phyloP scores from a whole-genome alignment of 2,329 filamentous ascomycete genomes.

The Colletotrichum sidae region DNA sequence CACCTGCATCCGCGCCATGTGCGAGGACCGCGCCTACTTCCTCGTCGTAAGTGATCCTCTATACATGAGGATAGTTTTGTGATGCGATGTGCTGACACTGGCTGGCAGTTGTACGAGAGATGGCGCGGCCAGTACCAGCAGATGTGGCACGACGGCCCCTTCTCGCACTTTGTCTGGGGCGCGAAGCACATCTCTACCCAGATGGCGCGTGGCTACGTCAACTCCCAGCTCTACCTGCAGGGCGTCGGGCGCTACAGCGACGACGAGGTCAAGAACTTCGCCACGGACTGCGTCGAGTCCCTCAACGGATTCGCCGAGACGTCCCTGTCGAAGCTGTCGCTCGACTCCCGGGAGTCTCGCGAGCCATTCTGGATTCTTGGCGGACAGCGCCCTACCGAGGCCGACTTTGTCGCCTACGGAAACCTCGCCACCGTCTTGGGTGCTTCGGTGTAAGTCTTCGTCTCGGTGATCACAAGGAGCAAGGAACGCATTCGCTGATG shows the following conservation, averaged over 20 bases:
- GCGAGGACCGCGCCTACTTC: slow-evolving; percentile 40
- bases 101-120: slow-evolving; percentile 39
- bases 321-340: slow-evolving; percentile 26
- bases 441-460: slow-evolving; percentile 33
- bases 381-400: slow-evolving; percentile 39
- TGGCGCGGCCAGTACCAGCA: slow-evolving; percentile 38
- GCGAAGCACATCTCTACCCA: slow-evolving; percentile 35
- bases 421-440: slow-evolving; percentile 34
- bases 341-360: slow-evolving; percentile 21
- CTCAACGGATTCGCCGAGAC: slow-evolving; percentile 38
- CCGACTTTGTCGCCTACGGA: slow-evolving; percentile 38
- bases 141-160: slow-evolving; percentile 40
- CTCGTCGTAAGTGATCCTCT: slow-evolving; percentile 35
- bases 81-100: slow-evolving; percentile 1
- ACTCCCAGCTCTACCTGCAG: slow-evolving; percentile 40
- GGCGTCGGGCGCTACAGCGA: slow-evolving; percentile 38
- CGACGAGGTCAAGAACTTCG: slow-evolving; percentile 38
- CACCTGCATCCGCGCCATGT: slow-evolving; percentile 37
- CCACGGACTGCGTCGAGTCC: slow-evolving; percentile 36
- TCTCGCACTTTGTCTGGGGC: slow-evolving; percentile 36
- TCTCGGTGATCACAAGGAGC: not conserved
- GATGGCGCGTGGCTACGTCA: slow-evolving; percentile 32
- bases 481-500: not conserved
- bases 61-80: too few species aligned
- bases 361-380: slow-evolving; percentile 42